Base-by-base conservation (phyloP, 1,284 basidiomycete genomes). In the Ustilago curta region DNA sequence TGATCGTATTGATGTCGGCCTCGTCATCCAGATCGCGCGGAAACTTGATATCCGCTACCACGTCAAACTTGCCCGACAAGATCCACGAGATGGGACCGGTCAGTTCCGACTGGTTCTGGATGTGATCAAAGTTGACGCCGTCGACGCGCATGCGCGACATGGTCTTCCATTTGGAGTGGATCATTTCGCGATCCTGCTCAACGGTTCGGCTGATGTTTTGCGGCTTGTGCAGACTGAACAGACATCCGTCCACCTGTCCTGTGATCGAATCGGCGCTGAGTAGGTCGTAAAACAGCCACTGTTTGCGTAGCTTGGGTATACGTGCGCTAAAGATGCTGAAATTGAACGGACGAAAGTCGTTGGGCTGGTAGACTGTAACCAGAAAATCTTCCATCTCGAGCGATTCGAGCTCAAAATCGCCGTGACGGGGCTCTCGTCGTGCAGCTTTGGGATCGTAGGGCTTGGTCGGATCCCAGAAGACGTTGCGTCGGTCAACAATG, bases 81-180 rank as follows among this genome's bases (percentile, higher is more conserved):
- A 99, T 94, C 96, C 97, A 99, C 4, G 93, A 94, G 67, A 98
- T 91, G 4, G 96, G 95, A 0, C 96, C 94, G 0, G 86, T 85
- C 45, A 83, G 54, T 70, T 91, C 91, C 67, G 90, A 89, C 54
- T 92, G 91, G 54, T 91, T 91, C 86, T 98, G 94, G 45, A 97
- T 88, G 83, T 99, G 96, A 86, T 99, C 97, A 78, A 99, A 91
- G 70, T 94, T 95, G 53, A 99, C 91, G 21, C 97, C 96, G 84
- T 99, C 96, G 62, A 99, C 95, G 14, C 96, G 91, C 85, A 99
- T 91, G 45, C 96, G 92, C 7, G 95, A 93, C 93, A 98, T 95
- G 59, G 93, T 90, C 42, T 91, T 91, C 91, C 92, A 94, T 66
- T 93, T 92, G 81, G 90, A 58, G 25, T 72, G 49, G 29, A 50